Evolutionary conservation across 257 asterid genomes (phyloP), one percentile per base, ranked within the genome.

Genomic region (Schizonepeta tenuifolia): DNA sequence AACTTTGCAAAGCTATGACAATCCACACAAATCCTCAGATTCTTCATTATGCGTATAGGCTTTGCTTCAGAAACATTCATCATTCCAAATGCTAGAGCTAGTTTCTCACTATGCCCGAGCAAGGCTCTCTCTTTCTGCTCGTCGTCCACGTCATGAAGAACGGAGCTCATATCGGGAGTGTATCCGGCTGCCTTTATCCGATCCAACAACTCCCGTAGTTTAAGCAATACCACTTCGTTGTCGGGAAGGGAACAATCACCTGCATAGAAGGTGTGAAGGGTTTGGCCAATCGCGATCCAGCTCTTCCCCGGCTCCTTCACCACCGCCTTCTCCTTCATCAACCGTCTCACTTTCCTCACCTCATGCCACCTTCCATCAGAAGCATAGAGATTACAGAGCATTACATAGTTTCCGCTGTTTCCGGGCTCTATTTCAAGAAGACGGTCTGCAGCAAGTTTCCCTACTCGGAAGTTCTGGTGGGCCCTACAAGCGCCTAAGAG

Each of bases 401-500:
- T 79, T 18, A 85, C 90, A 53, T 86, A 91, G 74, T 87, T 91
- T 41, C 90, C 96, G 2, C 86, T 78, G 35, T 79, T 88, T 66
- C 85, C 96, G 0, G 98, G 96, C 80, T 91, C 98, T 14, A 88
- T 80, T 60, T 88, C 85, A 33, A 91, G 78, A 74, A 93, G 94
- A 18, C 21, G 75, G 18, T 74, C 73, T 0, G 89, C 96, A 5
- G 90, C 93, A 59, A 91, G 73, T 78, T 82, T 81, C 28, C 98
- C 98, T n/a, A 88, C 79, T 9, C 26, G 75, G 22, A 84, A 67
- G 40, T 88, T 81, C 75, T 65, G 74, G 84, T 91, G 95, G 49
- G 77, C 89, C 79, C 79, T 81, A 72, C 96, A 91, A 33, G 96
- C 98, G 17, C 97, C 98, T 82, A 93, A 85, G 44, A 93, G 91